These are phyloP conservation scores for Camillea tinctor DNA, from an alignment of 2,329 filamentous ascomycete species.

Conservation along the genomic window DNA sequence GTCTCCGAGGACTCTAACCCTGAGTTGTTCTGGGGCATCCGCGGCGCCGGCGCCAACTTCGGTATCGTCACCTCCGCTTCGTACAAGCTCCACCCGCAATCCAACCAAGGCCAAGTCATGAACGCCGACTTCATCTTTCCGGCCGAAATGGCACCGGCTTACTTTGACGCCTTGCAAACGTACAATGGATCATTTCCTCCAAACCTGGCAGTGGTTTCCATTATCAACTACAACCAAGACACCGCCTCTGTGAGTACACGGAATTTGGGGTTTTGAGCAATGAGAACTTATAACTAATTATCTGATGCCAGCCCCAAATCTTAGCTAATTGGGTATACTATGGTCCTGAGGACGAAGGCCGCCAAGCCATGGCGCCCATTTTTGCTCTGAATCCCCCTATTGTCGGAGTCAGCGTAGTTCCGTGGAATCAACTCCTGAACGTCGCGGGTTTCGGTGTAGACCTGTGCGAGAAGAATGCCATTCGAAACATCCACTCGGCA, in stretches of 20 bases:
- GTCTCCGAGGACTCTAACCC: slow-evolving; percentile 14
- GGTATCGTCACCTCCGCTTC: slow-evolving; percentile 11
- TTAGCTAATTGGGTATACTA: slow-evolving; percentile 14
- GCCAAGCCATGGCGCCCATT: slow-evolving; percentile 12
- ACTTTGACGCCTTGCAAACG: slow-evolving; percentile 5
- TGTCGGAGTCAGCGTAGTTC: not conserved
- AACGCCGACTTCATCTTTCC: slow-evolving; percentile 10
- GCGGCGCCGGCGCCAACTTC: slow-evolving; percentile 12
- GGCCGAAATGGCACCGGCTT: not conserved
- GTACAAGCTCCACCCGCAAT: slow-evolving; percentile 3
- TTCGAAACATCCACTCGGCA: slow-evolving; percentile 6
- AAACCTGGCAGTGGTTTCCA: slow-evolving; percentile 5
- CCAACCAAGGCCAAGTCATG: not conserved
- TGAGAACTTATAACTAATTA: not conserved
- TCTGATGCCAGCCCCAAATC: slow-evolving; percentile 13
- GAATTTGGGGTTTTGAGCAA: slow-evolving; percentile 12
- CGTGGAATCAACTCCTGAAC: slow-evolving; percentile 6
- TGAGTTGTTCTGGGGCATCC: slow-evolving; percentile 12
- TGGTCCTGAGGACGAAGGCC: slow-evolving; percentile 12
- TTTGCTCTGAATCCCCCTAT: slow-evolving; percentile 8
- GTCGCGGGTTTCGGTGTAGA: slow-evolving; percentile 1
- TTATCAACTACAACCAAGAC: too few relatives aligned
- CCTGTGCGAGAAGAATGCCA: not conserved
- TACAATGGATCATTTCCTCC: slow-evolving; percentile 7
- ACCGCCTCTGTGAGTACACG: too few relatives aligned